Evolutionary conservation across 1,284 basidiomycete species (phyloP).

Genomic region (Meripilus lineatus): DNA sequence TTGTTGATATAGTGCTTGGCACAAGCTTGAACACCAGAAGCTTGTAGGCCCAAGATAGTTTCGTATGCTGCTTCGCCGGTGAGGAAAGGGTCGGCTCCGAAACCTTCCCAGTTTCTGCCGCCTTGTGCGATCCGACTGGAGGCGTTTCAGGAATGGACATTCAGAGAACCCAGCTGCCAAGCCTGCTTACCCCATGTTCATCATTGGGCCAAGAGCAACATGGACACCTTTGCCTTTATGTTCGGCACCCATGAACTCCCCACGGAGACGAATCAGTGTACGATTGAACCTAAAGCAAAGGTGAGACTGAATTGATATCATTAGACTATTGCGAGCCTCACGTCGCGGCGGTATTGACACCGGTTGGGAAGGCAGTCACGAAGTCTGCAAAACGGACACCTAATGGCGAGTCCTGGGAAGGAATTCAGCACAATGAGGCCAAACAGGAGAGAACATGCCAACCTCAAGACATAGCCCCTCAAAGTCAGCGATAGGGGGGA

Average conservation of each 20-base stretch:
- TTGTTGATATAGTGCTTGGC: conserved; percentile 78
- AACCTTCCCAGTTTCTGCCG: conserved; percentile 86
- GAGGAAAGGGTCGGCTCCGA: conserved; percentile 75
- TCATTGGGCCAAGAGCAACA: conserved; percentile 59
- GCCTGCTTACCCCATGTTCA: conserved; percentile 54
- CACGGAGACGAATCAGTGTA: conserved; percentile 64
- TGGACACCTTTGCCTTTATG: conserved; percentile 79
- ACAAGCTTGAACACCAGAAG: conserved; percentile 67
- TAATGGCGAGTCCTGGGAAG: conserved; percentile 41
- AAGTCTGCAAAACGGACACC: conserved; percentile 44
- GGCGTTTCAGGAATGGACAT: not conserved
- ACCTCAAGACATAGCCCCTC: conserved; percentile 68
- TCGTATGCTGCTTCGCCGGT: conserved; percentile 68
- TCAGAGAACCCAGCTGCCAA: not conserved
- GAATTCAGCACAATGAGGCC: not conserved
- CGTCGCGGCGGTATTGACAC: conserved; percentile 53
- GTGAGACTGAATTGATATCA: not conserved
- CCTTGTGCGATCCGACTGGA: conserved; percentile 47
- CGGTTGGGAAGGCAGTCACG: conserved; percentile 56
- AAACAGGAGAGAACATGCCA: not conserved
- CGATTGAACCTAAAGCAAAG: conserved; percentile 48
- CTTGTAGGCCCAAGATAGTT: conserved; percentile 73
- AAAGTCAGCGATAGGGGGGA: conserved; percentile 30
- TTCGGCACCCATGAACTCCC: conserved; percentile 73
- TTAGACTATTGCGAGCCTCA: conserved; percentile 21